A percentile compares a stretch with the other conserved stretches of the same genome.
These are phyloP conservation scores for Primulina tabacum DNA, from an alignment of 257 asterid species.

Conservation along the genomic window DNA sequence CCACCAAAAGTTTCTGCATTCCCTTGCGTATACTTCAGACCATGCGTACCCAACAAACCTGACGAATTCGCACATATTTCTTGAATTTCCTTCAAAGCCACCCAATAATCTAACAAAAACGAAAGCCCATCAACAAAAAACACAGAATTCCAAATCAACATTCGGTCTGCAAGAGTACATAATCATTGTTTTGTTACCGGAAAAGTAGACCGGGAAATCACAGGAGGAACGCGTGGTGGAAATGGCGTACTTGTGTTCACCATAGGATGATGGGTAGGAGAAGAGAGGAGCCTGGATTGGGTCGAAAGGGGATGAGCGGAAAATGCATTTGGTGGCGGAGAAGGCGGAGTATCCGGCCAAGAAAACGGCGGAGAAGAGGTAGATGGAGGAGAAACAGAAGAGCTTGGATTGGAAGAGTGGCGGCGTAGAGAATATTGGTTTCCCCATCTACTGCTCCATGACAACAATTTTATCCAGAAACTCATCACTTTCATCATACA, in stretches of 20 bases:
- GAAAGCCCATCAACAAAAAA: conserved; percentile 18
- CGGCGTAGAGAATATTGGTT: conserved; percentile 52
- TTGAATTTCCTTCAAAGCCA: conserved; percentile 44
- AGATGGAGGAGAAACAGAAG: conserved; percentile 68
- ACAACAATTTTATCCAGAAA: neutral
- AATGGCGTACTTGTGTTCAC: conserved; percentile 76
- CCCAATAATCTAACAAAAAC: conserved; percentile 53
- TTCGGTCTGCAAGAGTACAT: neutral
- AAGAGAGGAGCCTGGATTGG: conserved; percentile 67
- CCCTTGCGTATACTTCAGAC: conserved; percentile 53
- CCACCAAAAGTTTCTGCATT: conserved; percentile 66
- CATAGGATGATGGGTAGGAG: conserved; percentile 77
- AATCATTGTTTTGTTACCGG: conserved; percentile 40
- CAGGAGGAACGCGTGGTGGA: conserved; percentile 81
- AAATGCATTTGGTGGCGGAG: conserved; percentile 63
- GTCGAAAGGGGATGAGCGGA: conserved; percentile 70
- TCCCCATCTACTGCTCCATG: conserved; percentile 32
- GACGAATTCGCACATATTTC: conserved; percentile 34
- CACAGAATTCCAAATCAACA: neutral
- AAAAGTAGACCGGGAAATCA: conserved; percentile 71
- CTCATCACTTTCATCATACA: neutral
- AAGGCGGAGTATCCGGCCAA: conserved; percentile 47
- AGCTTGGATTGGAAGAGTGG: conserved; percentile 69
- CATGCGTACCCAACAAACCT: conserved; percentile 26
- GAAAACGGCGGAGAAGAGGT: conserved; percentile 56